Evolutionary conservation across 495 filamentous ascomycete species (phyloP).

Genomic region (Massariosphaeria phaeospora): DNA sequence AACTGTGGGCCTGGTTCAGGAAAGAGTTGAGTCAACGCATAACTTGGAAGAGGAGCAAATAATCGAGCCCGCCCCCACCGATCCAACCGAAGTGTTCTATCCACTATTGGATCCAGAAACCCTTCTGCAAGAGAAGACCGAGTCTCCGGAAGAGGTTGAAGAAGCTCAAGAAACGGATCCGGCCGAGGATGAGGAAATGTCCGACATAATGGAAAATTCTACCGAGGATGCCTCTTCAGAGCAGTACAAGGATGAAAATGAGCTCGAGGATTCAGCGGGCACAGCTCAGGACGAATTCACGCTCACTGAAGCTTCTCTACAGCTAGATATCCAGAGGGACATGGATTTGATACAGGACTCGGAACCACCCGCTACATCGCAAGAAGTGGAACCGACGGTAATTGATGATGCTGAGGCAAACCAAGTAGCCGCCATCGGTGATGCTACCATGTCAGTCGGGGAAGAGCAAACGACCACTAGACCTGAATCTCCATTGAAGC

Average conservation of each 20-base stretch:
- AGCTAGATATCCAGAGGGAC: slow-evolving; percentile 13
- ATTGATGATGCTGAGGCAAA: not conserved
- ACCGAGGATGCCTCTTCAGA: too few species aligned
- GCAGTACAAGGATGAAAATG: not conserved
- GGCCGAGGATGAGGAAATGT: slow-evolving; percentile 1
- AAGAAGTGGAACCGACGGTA: too few species aligned
- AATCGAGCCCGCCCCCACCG: too few species aligned
- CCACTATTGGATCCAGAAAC: too few species aligned
- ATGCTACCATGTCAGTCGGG: not conserved
- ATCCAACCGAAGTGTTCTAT: too few species aligned
- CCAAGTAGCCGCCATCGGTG: not conserved
- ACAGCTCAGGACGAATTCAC: not conserved
- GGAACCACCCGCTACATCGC: not conserved
- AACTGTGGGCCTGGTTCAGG: too few species aligned
- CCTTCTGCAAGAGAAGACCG: not conserved
- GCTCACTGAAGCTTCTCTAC: slow-evolving; percentile 1
- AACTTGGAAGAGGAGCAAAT: too few species aligned
- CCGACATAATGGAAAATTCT: slow-evolving; percentile 5
- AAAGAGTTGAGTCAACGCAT: too few species aligned
- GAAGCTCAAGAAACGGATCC: not conserved
- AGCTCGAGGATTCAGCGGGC: not conserved
- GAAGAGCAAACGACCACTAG: not conserved
- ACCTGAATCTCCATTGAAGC: not conserved
- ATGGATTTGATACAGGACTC: not conserved
- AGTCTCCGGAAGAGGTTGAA: not conserved